These are phyloP conservation scores for Mycena citricolor DNA, from an alignment of 1,284 basidiomycete genomes.

Conservation along the genomic window DNA sequence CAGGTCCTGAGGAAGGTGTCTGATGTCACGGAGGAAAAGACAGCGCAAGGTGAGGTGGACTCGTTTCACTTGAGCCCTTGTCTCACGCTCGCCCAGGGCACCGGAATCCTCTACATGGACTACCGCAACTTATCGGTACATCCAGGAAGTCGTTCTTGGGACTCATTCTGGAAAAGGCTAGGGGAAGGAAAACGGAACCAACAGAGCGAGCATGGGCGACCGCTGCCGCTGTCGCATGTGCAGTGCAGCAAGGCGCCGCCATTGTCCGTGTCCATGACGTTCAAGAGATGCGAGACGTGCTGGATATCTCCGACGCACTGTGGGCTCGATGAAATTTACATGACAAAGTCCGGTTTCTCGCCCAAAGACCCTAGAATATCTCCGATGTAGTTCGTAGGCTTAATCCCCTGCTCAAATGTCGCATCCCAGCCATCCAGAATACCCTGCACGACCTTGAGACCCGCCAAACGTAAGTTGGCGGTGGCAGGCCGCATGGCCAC, in stretches of 20 bases:
- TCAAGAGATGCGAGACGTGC: constrained; percentile 58
- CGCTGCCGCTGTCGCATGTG: constrained; percentile 75
- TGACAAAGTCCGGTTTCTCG: constrained; percentile 30
- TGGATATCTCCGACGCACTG: constrained; percentile 45
- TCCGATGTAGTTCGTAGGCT: constrained; percentile 33
- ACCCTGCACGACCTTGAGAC: constrained; percentile 32
- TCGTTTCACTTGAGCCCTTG: too few relatives aligned
- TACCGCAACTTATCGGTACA: constrained; percentile 75
- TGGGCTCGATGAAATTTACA: too few relatives aligned
- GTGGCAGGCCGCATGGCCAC: constrained; percentile 28
- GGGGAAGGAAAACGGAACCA: constrained; percentile 52
- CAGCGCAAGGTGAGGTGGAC: too few relatives aligned
- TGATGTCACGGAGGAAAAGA: constrained; percentile 48
- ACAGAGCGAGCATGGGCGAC: constrained; percentile 80
- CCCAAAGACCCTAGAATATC: constrained; percentile 34
- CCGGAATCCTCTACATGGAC: constrained; percentile 59
- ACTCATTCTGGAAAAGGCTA: constrained; percentile 48
- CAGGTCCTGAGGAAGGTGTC: constrained; percentile 60
- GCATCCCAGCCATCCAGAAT: constrained; percentile 31
- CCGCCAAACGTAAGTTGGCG: constrained; percentile 31
- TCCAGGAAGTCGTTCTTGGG: constrained; percentile 88
- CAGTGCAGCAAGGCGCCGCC: constrained; percentile 72
- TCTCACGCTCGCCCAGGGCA: too few relatives aligned
- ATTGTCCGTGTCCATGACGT: constrained; percentile 88
- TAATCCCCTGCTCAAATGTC: constrained; percentile 29